A percentile compares a stretch with the other conserved stretches of the same genome.
Conservation (phyloP, 139 green algal species). For the Chlamydomonas schloesseri region DNA sequence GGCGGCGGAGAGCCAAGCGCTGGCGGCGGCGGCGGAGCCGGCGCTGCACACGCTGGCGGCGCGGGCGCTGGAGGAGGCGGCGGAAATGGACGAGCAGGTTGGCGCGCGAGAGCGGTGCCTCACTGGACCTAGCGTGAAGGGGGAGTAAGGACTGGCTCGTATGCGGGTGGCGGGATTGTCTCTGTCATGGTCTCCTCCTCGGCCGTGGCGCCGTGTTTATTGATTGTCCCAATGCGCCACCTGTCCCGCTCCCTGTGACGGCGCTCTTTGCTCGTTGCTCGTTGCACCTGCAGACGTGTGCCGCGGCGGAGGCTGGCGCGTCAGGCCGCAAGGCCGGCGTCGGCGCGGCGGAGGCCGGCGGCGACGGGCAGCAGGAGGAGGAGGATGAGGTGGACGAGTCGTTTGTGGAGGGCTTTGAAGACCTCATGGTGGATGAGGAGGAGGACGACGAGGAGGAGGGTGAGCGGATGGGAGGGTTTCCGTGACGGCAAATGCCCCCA, state of each 20-base stretch:
- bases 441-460: constrained; percentile 20
- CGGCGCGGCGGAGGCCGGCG: not conserved
- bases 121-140: too few relatives aligned
- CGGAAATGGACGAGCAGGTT: not conserved
- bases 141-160: too few relatives aligned
- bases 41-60: constrained; percentile 75
- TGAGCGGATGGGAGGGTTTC: too few relatives aligned
- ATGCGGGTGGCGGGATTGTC: too few relatives aligned
- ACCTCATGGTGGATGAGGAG: constrained; percentile 19
- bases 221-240: too few relatives aligned
- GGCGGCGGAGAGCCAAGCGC: not conserved
- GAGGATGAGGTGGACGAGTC: constrained; percentile 7
- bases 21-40: constrained; percentile 29
- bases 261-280: too few relatives aligned
- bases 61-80: constrained; percentile 47
- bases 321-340: not conserved
- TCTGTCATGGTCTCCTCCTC: too few relatives aligned
- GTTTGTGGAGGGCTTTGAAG: constrained; percentile 48
- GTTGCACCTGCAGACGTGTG: too few relatives aligned
- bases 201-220: too few relatives aligned
- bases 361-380: too few relatives aligned
- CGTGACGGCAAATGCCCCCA: too few relatives aligned
- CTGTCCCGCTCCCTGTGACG: too few relatives aligned
- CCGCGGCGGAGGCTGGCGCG: not conserved
- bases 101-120: not conserved